phyloP scores from a whole-genome alignment of 2,329 filamentous ascomycete genomes.

The Penicillium expansum region DNA sequence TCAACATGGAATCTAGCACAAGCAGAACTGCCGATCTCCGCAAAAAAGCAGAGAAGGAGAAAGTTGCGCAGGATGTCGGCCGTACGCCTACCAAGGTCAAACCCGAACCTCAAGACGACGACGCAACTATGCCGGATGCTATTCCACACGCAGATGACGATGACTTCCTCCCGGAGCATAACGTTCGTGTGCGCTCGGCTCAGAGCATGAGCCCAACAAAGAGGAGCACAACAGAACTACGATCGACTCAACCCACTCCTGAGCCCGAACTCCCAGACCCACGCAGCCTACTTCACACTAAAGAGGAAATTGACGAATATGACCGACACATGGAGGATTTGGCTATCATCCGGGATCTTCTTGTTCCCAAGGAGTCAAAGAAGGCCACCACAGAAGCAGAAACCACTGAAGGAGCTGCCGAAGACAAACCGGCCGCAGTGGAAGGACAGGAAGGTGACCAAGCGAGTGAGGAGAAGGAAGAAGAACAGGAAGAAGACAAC shows the following conservation, averaged over 20 bases:
- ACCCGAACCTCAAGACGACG: constrained; percentile 53
- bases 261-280: constrained; percentile 18
- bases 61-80: constrained; percentile 33
- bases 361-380: constrained; percentile 28
- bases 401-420: constrained; percentile 6
- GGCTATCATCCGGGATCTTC: constrained; percentile 39
- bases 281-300: constrained; percentile 39
- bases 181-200: constrained; percentile 32
- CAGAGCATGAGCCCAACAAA: constrained; percentile 10
- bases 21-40: constrained; percentile 45
- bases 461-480: constrained; percentile 18
- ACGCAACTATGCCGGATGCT: constrained; percentile 36
- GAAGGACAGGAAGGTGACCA: constrained; percentile 16
- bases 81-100: constrained; percentile 43
- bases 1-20: constrained; percentile 54
- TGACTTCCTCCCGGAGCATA: constrained; percentile 35
- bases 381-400: constrained; percentile 13
- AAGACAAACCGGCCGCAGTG: constrained; percentile 13
- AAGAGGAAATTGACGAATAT: constrained; percentile 44
- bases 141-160: constrained; percentile 34
- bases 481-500: constrained; percentile 20
- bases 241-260: constrained; percentile 21
- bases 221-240: constrained; percentile 21
- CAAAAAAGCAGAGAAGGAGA: constrained; percentile 33
- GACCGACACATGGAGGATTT: constrained; percentile 42